Conservation (phyloP, 169 alveolate genomes). For the Plasmodium falciparum region DNA sequence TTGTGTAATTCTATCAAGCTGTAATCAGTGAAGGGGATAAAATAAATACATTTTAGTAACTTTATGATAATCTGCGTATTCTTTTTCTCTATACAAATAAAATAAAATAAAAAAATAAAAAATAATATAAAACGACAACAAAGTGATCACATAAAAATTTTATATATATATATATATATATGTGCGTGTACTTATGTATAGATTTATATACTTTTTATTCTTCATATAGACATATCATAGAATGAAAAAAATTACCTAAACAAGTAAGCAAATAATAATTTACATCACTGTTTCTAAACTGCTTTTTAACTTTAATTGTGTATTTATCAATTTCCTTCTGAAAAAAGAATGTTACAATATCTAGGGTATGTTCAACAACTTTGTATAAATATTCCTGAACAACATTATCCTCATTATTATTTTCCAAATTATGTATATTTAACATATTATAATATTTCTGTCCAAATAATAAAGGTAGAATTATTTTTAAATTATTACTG, state of each 20-base stretch:
- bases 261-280: constrained; percentile 49
- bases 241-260: constrained; percentile 38
- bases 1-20: constrained; percentile 46
- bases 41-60: constrained; percentile 38
- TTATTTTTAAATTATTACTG: constrained; percentile 61
- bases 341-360: constrained; percentile 50
- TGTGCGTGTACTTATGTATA: neutral
- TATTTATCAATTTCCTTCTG: constrained; percentile 25
- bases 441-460: constrained; percentile 67
- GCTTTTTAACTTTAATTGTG: constrained; percentile 52
- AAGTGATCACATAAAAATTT: neutral
- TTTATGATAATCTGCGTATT: constrained; percentile 38
- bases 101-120: neutral
- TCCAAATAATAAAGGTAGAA: constrained; percentile 70
- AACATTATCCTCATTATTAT: constrained; percentile 1
- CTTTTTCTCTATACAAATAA: constrained; percentile 24
- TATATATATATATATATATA: constrained; percentile 3
- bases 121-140: too few species aligned
- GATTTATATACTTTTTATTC: neutral
- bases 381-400: constrained; percentile 21
- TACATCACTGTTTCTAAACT: constrained; percentile 41
- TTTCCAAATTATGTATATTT: neutral
- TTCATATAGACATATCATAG: neutral
- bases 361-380: constrained; percentile 29
- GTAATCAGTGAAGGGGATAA: constrained; percentile 52